Percentiles rank a stretch among this genome's conserved stretches.
Evolutionary conservation across 2,329 filamentous ascomycete species (phyloP).

Genomic region (Talaromyces sp.): DNA sequence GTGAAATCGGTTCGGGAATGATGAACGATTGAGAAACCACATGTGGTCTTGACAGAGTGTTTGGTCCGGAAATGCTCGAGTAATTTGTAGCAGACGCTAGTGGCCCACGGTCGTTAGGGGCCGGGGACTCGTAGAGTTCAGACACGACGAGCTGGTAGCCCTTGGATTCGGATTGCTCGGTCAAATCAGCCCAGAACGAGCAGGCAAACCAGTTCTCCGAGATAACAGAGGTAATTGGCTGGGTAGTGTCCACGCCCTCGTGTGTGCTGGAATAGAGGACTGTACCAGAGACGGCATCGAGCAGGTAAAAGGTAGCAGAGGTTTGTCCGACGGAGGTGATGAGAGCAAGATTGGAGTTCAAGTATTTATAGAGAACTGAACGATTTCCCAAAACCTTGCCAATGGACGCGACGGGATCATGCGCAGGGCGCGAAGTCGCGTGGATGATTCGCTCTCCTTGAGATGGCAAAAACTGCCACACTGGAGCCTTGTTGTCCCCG

Average conservation of each 20-base stretch:
- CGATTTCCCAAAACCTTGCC: constrained; percentile 88
- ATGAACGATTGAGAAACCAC: constrained; percentile 77
- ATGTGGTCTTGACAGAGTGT: constrained; percentile 60
- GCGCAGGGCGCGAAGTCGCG: constrained; percentile 62
- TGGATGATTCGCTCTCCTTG: constrained; percentile 62
- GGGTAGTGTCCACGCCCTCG: constrained; percentile 65
- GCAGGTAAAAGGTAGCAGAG: constrained; percentile 66
- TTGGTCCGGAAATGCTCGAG: constrained; percentile 67
- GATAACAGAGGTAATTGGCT: constrained; percentile 70
- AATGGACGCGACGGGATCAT: constrained; percentile 90
- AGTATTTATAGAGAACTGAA: constrained; percentile 93
- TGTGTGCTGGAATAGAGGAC: constrained; percentile 69
- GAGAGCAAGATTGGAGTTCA: constrained; percentile 80
- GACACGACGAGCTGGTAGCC: constrained; percentile 82
- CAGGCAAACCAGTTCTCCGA: constrained; percentile 97
- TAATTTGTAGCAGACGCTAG: constrained; percentile 66
- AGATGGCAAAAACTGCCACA: constrained; percentile 70
- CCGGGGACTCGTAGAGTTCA: constrained; percentile 83
- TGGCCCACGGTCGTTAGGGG: constrained; percentile 78
- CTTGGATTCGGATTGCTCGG: constrained; percentile 53
- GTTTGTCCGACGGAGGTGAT: constrained; percentile 63
- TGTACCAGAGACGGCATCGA: constrained; percentile 82
- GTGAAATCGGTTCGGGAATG: constrained; percentile 70
- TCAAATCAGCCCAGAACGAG: constrained; percentile 61
- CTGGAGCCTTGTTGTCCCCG: constrained; percentile 36